Conservation (phyloP, 2,329 filamentous ascomycete species). For the Metarhizium anisopliae region DNA sequence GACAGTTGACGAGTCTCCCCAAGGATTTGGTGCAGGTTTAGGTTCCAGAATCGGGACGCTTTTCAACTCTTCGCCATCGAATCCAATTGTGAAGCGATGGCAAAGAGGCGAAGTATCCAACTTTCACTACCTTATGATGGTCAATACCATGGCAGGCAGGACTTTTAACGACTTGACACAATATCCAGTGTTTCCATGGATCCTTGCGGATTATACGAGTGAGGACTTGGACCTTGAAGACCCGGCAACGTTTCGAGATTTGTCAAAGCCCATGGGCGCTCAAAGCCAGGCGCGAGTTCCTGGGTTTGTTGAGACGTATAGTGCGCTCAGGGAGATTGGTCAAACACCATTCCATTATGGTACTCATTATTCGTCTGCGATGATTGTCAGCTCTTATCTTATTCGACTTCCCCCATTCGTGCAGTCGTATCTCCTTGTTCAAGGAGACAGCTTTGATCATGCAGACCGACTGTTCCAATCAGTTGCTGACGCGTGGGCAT, state of each 20-base stretch:
- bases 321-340: slow-evolving; percentile 82
- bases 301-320: slow-evolving; percentile 77
- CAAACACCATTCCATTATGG: slow-evolving; percentile 95
- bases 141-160: slow-evolving; percentile 93
- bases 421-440: slow-evolving; percentile 85
- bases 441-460: slow-evolving; percentile 95
- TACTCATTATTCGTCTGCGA: slow-evolving; percentile 96
- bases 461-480: slow-evolving; percentile 94
- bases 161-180: slow-evolving; percentile 98
- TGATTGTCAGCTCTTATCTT: slow-evolving; percentile 95
- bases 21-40: slow-evolving; percentile 65
- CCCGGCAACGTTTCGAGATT: slow-evolving; percentile 76
- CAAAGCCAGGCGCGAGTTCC: slow-evolving; percentile 68
- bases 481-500: slow-evolving; percentile 82
- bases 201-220: slow-evolving; percentile 90
- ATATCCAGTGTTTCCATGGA: slow-evolving; percentile 97
- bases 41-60: slow-evolving; percentile 87
- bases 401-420: slow-evolving; percentile 95
- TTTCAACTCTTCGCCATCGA: slow-evolving; percentile 75
- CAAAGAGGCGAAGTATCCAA: slow-evolving; percentile 92
- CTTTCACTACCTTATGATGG: slow-evolving; percentile 96
- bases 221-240: slow-evolving; percentile 82
- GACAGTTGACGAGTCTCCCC: slow-evolving; percentile 48
- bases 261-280: slow-evolving; percentile 94
- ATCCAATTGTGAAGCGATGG: slow-evolving; percentile 83